Evolutionary conservation across 1,139 yeast species (phyloP), one percentile per base, ranked within the genome.

Genomic region (Diutina pseudorugosa): DNA sequence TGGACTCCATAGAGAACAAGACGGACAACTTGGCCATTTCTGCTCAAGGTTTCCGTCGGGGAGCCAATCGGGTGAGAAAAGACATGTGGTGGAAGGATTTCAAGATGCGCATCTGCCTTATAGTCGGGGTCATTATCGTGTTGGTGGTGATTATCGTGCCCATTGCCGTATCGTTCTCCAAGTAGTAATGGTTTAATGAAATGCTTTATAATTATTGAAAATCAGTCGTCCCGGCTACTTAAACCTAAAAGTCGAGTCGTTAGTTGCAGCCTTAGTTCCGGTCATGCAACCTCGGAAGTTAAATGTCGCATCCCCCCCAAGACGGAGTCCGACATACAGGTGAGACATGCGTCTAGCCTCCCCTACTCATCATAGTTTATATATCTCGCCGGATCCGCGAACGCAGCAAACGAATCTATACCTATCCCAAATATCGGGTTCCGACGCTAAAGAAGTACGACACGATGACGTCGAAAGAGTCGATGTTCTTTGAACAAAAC

Each of bases 51-150:
- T 94, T 94, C 75, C 88, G 95, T 68, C 81, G 96, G 67, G 96
- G 97, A 47, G 98, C 98, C 55, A 93, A 91, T 71, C 82, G 96
- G 62, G 98, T 93, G 51, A 86, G 99, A 73, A 94, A 91, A 70
- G 96, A 90, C 66, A 93, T 93, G 98, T 93, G 98, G 98, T 87
- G 95, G 89, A 93, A 94, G 70, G 97, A 93, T 68, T 79, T 94
- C 80, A 93, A 93, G 75, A 87, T 93, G 95, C 84, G 96, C 68
- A 75, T 91, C 76, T 93, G 98, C 69, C 76, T 93, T 56, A 85
- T 89, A 56, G 77, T 87, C 48, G 95, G 87, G 48, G 76, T 85
- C 41, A 78, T 94, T 57, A 84, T 93, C 62, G 74, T 91, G 53
- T 75, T 94, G 62, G 79, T 91, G 57, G 95, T 93, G 52, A 90